Conservation (phyloP, 2,329 filamentous ascomycete genomes). For the Xylaria sp. region DNA sequence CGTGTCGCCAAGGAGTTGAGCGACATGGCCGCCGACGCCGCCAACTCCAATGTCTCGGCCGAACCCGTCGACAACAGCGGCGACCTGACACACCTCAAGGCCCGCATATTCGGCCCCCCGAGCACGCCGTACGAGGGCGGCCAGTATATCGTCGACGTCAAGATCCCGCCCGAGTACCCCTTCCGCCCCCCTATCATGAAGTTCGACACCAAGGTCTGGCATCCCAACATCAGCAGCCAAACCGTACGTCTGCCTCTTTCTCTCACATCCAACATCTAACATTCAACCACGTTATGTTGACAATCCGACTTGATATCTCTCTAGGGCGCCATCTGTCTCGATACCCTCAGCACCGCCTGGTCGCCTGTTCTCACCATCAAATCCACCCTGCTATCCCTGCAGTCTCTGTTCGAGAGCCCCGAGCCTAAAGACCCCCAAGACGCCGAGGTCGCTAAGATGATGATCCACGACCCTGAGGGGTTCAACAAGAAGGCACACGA, state of each 20-base stretch:
- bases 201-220: slow-evolving; percentile 95
- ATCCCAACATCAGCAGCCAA: slow-evolving; percentile 94
- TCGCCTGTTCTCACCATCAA: slow-evolving; percentile 97
- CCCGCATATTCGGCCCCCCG: slow-evolving; percentile 85
- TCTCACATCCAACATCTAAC: neutral
- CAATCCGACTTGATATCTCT: neutral
- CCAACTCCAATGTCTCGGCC: slow-evolving; percentile 79
- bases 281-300: neutral
- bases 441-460: slow-evolving; percentile 91
- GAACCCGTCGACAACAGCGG: slow-evolving; percentile 68
- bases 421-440: slow-evolving; percentile 98
- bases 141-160: slow-evolving; percentile 83
- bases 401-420: slow-evolving; percentile 90
- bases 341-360: slow-evolving; percentile 90
- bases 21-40: slow-evolving; percentile 77
- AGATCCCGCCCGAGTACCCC: slow-evolving; percentile 88
- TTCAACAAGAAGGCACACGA: slow-evolving; percentile 87
- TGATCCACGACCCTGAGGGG: slow-evolving; percentile 79
- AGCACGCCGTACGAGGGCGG: slow-evolving; percentile 95
- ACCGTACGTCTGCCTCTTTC: slow-evolving; percentile 68
- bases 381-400: slow-evolving; percentile 90
- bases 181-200: slow-evolving; percentile 93
- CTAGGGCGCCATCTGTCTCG: slow-evolving; percentile 95
- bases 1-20: slow-evolving; percentile 79
- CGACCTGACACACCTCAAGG: slow-evolving; percentile 84